A percentile compares a stretch with the other conserved stretches of the same genome.
These are phyloP conservation scores for Hyaloperonospora arabidopsidis DNA, from an alignment of 352 stramenopile genomes.

Conservation along the genomic window DNA sequence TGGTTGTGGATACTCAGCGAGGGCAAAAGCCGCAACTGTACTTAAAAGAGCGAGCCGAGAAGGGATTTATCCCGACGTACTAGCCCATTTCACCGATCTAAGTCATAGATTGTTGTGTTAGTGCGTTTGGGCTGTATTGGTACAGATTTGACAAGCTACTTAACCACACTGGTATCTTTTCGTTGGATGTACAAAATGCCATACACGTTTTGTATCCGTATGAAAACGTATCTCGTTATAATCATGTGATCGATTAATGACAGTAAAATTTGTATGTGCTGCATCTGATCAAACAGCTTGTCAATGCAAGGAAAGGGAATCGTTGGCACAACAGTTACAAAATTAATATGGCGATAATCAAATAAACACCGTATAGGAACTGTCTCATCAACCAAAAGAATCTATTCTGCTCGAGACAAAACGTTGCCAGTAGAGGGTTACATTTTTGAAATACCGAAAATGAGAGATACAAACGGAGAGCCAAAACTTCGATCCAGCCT, in stretches of 20 bases:
- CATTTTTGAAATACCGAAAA: background rate
- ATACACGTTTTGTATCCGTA: background rate
- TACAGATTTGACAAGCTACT: too few species aligned
- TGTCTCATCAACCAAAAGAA: background rate
- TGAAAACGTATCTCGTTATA: conserved; percentile 24
- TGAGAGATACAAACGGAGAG: background rate
- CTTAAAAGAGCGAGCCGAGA: too few species aligned
- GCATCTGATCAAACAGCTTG: conserved; percentile 9
- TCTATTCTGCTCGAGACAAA: background rate
- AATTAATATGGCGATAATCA: background rate
- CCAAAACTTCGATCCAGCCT: background rate
- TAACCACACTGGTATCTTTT: too few species aligned
- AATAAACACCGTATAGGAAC: background rate
- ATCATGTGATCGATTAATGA: conserved; percentile 19
- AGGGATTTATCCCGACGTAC: too few species aligned
- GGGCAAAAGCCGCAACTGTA: too few species aligned
- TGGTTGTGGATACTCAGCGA: too few species aligned
- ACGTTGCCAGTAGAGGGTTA: background rate
- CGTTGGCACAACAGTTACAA: background rate
- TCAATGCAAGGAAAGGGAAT: background rate
- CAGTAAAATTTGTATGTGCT: conserved; percentile 3
- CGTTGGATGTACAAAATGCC: conserved; percentile 5
- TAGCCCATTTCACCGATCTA: too few species aligned
- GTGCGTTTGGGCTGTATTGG: too few species aligned
- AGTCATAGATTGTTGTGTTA: too few species aligned